Percentiles rank a stretch among this genome's conserved stretches.
Conservation (phyloP, 495 filamentous ascomycete genomes). For the Lentithecium fluviatile region DNA sequence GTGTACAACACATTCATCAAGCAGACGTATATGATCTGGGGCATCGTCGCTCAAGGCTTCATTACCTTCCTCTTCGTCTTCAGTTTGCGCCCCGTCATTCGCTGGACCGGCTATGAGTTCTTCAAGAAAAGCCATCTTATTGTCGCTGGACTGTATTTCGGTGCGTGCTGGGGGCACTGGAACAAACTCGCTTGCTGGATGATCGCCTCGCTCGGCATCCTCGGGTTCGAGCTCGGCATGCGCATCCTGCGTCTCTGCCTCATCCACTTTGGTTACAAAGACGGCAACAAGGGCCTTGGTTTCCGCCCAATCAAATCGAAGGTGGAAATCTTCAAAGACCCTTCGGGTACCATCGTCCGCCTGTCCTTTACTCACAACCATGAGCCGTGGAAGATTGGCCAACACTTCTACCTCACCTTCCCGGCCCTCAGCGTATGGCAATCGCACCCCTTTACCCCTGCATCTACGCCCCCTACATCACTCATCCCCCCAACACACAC, state of each 20-base stretch:
- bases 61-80: constrained; percentile 55
- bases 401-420: constrained; percentile 68
- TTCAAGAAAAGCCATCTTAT: constrained; percentile 66
- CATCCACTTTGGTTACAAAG: constrained; percentile 50
- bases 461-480: constrained; percentile 48
- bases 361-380: constrained; percentile 58
- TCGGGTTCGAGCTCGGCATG: constrained; percentile 54
- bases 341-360: constrained; percentile 52
- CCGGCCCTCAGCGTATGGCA: constrained; percentile 61
- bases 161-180: constrained; percentile 70
- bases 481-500: constrained; percentile 50
- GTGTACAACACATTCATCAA: constrained; percentile 52
- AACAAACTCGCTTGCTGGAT: constrained; percentile 59
- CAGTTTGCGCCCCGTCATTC: constrained; percentile 55
- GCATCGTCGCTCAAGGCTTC: constrained; percentile 61
- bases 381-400: constrained; percentile 57
- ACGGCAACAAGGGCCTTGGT: constrained; percentile 40
- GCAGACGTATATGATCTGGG: constrained; percentile 63
- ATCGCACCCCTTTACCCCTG: constrained; percentile 65
- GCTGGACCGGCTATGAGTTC: constrained; percentile 64
- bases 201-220: constrained; percentile 58
- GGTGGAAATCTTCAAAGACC: constrained; percentile 51
- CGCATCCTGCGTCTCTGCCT: constrained; percentile 52
- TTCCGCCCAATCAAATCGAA: constrained; percentile 52
- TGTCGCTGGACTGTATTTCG: constrained; percentile 63